A percentile compares a stretch with the other conserved stretches of the same genome.
Conservation (phyloP, 352 stramenopile genomes). For the Globisporangium okanoganense region DNA sequence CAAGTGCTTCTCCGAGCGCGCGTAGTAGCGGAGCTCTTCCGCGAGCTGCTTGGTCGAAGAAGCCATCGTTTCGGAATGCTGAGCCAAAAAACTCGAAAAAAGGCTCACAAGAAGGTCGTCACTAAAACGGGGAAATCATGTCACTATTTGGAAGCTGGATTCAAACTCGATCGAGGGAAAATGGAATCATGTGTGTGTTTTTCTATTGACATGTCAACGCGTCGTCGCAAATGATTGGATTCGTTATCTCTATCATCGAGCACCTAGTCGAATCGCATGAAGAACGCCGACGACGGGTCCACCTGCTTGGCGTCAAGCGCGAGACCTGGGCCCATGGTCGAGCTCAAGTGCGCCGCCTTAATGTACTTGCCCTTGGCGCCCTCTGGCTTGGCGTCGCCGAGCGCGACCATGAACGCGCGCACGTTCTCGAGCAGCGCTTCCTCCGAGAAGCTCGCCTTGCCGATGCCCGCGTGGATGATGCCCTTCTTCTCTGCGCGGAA, state of each 20-base stretch:
- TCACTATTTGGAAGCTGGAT: background rate
- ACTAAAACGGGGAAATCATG: background rate
- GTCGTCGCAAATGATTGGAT: background rate
- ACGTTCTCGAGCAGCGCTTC: constrained; percentile 91
- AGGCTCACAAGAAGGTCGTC: background rate
- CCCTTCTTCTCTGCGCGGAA: constrained; percentile 90
- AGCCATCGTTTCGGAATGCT: background rate
- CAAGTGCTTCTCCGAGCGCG: constrained; percentile 67
- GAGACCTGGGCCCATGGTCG: constrained; percentile 79
- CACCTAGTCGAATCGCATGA: constrained; percentile 82
- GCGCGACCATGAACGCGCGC: constrained; percentile 89
- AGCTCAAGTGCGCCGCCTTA: constrained; percentile 83
- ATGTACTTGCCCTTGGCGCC: constrained; percentile 94
- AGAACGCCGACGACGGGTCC: constrained; percentile 75
- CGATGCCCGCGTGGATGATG: constrained; percentile 86
- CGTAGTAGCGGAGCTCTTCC: constrained; percentile 71
- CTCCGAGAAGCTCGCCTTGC: constrained; percentile 88
- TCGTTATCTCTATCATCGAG: background rate
- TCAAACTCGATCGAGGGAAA: background rate
- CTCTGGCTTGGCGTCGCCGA: constrained; percentile 89
- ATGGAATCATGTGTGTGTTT: background rate
- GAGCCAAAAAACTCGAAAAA: background rate
- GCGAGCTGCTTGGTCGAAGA: constrained; percentile 40
- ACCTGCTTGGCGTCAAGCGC: constrained; percentile 82
- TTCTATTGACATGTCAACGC: constrained; percentile 5